Base-by-base conservation (phyloP, 2,329 filamentous ascomycete genomes). In the Blastomyces parvus region DNA sequence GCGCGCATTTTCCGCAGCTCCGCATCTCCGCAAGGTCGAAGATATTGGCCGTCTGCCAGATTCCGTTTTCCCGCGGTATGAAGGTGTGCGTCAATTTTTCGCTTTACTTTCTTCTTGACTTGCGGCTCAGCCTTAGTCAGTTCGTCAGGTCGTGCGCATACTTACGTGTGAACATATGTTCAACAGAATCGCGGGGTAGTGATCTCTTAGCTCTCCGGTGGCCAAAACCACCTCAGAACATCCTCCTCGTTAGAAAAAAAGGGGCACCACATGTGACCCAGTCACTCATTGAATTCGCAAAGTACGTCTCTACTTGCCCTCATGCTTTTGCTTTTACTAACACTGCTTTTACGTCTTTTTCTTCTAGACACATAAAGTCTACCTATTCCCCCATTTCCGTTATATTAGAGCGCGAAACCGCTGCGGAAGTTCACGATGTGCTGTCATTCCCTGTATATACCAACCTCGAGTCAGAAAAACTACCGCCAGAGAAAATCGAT, bases 381-480 rank as follows among this genome's bases (percentile, higher is more conserved):
- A 90, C 90, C 64, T 97, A 97, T 74, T 88, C 91, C 0, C 84
- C 84, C 61, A 84, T 92, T 66, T 88, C 90, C 70, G 81, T 97
- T 59, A 84, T 97, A 13, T 86, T 97, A 68, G 94, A 97, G 75
- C 86, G 84, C 2, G 82, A 86, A 59, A 85, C 91, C 19, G 91
- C 93, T 2, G 74, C 82, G 6, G 82, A 87, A 64, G 79, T 97
- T 40, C 89, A 95, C 73, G 80, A 85, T 3, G 79, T 80, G 1
- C 80, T 97, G 5, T 76, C 85, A 3, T 91, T 91, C 67, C 89
- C 91, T 5, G 82, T 95, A 50, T 92, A 90, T 72, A 74, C 80
- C 4, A 72, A 80, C 67, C 70, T 74, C 1, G 64, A 70, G 40
- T 68, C 58, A 59, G 67, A 71, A 69, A 76, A 79, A 40, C 80